A percentile compares a stretch with the other conserved stretches of the same genome.
These are phyloP conservation scores for Podospora fimiseda DNA, from an alignment of 495 filamentous ascomycete species.

Conservation along the genomic window DNA sequence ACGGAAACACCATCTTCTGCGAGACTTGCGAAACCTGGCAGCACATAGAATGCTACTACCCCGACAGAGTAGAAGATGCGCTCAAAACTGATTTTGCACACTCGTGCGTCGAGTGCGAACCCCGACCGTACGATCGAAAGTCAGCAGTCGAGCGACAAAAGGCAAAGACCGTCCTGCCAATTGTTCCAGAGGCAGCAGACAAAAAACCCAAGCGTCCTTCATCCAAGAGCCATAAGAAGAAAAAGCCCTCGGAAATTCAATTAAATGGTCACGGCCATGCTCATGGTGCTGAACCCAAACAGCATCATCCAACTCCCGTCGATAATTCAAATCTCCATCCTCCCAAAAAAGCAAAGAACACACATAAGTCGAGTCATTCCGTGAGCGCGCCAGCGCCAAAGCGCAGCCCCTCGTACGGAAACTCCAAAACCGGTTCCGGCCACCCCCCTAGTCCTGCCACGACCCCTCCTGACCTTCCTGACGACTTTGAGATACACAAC, in stretches of 20 bases:
- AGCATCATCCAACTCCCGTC: constrained; percentile 29
- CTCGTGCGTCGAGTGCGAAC: constrained; percentile 79
- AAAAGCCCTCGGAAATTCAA: constrained; percentile 49
- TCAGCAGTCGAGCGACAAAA: constrained; percentile 60
- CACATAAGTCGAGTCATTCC: constrained; percentile 66
- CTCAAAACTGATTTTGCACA: constrained; percentile 62
- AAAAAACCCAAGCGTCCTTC: constrained; percentile 64
- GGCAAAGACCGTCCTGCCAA: constrained; percentile 39
- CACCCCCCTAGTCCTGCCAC: constrained; percentile 51
- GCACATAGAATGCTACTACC: constrained; percentile 93
- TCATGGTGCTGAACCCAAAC: constrained; percentile 25
- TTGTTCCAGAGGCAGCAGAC: constrained; percentile 49
- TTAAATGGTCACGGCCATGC: constrained; percentile 39
- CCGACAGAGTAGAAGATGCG: constrained; percentile 61
- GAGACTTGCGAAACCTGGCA: constrained; percentile 96
- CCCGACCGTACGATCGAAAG: constrained; percentile 62
- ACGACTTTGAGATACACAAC: constrained; percentile 49
- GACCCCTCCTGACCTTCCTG: constrained; percentile 50
- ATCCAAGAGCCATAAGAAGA: constrained; percentile 71
- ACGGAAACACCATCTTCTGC: constrained; percentile 95
- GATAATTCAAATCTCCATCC: constrained; percentile 31
- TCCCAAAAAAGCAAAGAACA: constrained; percentile 68
- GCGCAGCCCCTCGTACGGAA: constrained; percentile 47
- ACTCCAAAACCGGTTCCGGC: constrained; percentile 31
- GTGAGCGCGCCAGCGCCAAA: constrained; percentile 54